A percentile compares a stretch with the other conserved stretches of the same genome.
These are phyloP conservation scores for Dimocarpus longan DNA, from an alignment of 345 rosid genomes.

Conservation along the genomic window DNA sequence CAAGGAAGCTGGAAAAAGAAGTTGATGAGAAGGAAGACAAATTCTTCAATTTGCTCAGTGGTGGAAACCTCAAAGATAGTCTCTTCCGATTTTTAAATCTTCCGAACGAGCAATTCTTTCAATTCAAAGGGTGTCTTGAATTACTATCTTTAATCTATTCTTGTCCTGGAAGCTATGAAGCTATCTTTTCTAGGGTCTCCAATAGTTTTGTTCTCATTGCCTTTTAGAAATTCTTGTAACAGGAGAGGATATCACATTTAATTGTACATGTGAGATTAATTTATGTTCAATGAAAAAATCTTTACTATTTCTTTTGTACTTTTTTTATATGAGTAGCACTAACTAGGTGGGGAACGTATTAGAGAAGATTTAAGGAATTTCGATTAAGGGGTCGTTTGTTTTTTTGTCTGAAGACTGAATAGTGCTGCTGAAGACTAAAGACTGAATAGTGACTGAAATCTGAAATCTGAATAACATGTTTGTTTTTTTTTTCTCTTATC, in stretches of 20 bases:
- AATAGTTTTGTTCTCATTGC: background rate
- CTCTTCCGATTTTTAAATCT: slow-evolving; percentile 26
- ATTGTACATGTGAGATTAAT: slow-evolving; percentile 3
- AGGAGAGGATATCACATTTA: background rate
- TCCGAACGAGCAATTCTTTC: background rate
- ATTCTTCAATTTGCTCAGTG: slow-evolving; percentile 47
- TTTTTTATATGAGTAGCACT: too few species aligned
- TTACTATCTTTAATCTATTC: background rate
- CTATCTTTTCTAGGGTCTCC: background rate
- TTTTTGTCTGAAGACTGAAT: too few species aligned
- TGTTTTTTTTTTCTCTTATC: too few species aligned
- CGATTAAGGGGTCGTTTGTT: too few species aligned
- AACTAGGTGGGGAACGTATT: too few species aligned
- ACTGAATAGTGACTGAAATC: too few species aligned
- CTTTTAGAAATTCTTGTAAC: background rate
- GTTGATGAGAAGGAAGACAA: slow-evolving; percentile 34
- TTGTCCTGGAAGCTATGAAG: too few species aligned
- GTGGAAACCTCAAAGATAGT: slow-evolving; percentile 41
- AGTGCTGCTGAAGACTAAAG: too few species aligned
- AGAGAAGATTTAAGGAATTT: too few species aligned
- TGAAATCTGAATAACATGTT: too few species aligned
- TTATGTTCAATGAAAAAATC: background rate
- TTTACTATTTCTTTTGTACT: background rate
- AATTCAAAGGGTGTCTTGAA: background rate
- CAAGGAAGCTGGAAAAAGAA: slow-evolving; percentile 25